Base-by-base conservation (phyloP, 345 rosid species). In the Eucalyptus viminalis region DNA sequence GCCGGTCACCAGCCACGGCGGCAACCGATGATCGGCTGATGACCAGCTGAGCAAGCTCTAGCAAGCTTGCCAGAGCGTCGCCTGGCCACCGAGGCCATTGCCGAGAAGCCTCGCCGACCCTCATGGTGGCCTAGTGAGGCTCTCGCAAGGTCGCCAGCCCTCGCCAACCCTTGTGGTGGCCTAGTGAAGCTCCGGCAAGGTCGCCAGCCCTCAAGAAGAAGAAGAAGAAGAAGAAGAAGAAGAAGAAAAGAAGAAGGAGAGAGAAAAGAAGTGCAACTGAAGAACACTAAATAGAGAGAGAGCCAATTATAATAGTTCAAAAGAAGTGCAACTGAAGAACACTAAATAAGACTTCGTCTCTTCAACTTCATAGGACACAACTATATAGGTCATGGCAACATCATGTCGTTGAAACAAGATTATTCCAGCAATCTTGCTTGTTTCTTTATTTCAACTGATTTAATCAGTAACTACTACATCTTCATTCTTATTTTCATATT, bases 21-120 rank as follows among this genome's bases (percentile, higher is more conserved):
- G 45, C 45, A 8, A 1, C 45, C 8, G 2, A 44, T 2, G 9
- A 44, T 2, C 45, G 45, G 8, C 45, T 8, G 2, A 44, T 2
- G 9, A 44, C 9, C 45, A 9, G 8, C 2, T 2, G 45, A 8
- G 45, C 45, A 2, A 44, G 45, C 45, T 44, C 9, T 8, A 8
- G 45, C 45, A 8, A 44, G 45, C 43, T 43, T 6, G 43, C 43
- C 43, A 5, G 43, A 43, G 43, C 7, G 43, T 43, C 43, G 5
- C 43, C 6, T 43, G 43, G 43, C 43, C 43, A 43, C 43, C 43
- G 43, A 43, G 43, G 43, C 43, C 9, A 44, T 8, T 9, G 45
- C 9, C 45, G 45, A 43, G 43, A 43, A 43, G 43, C 43, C 43
- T 43, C 5, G 43, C 43, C 7, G 43, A 6, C 43, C 43, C 43